Conservation (phyloP, 352 stramenopile genomes). For the Phytopythium litorale region DNA sequence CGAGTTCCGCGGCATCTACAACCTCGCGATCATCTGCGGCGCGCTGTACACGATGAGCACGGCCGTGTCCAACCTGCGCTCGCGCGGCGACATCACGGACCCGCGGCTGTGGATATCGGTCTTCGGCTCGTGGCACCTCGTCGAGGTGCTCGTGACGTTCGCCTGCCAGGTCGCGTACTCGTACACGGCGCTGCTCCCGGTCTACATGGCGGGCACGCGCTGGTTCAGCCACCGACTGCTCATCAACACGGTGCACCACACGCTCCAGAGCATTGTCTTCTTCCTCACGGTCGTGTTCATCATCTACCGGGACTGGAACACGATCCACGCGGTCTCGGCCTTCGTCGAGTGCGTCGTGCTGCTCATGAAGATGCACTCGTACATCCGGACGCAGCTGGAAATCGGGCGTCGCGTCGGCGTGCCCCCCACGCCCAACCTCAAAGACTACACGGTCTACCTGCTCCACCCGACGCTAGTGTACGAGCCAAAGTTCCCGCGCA, state of each 20-base stretch:
- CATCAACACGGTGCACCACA: slow-evolving; percentile 71
- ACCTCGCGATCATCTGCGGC: slow-evolving; percentile 61
- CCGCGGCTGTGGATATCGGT: slow-evolving; percentile 53
- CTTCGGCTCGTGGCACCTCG: slow-evolving; percentile 68
- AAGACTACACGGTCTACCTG: slow-evolving; percentile 69
- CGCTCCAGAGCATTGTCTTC: slow-evolving; percentile 68
- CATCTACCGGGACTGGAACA: slow-evolving; percentile 69
- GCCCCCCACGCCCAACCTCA: slow-evolving; percentile 27
- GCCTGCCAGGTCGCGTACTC: slow-evolving; percentile 59
- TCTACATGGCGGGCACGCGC: slow-evolving; percentile 51
- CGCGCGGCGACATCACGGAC: slow-evolving; percentile 47
- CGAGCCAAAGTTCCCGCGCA: slow-evolving; percentile 90
- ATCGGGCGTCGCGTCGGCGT: slow-evolving; percentile 30
- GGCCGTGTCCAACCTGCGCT: slow-evolving; percentile 48
- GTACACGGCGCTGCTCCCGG: slow-evolving; percentile 68
- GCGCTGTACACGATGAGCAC: slow-evolving; percentile 63
- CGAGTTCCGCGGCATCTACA: slow-evolving; percentile 78
- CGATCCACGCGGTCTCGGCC: slow-evolving; percentile 64
- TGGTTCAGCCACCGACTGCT: slow-evolving; percentile 33
- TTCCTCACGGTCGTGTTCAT: slow-evolving; percentile 64
- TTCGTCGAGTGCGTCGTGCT: slow-evolving; percentile 77
- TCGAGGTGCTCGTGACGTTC: slow-evolving; percentile 71
- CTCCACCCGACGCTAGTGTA: slow-evolving; percentile 93
- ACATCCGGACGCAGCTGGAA: slow-evolving; percentile 72
- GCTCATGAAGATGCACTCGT: slow-evolving; percentile 85